Evolutionary conservation across 208 protist species (phyloP).

Genomic region (Leishmania braziliensis): DNA sequence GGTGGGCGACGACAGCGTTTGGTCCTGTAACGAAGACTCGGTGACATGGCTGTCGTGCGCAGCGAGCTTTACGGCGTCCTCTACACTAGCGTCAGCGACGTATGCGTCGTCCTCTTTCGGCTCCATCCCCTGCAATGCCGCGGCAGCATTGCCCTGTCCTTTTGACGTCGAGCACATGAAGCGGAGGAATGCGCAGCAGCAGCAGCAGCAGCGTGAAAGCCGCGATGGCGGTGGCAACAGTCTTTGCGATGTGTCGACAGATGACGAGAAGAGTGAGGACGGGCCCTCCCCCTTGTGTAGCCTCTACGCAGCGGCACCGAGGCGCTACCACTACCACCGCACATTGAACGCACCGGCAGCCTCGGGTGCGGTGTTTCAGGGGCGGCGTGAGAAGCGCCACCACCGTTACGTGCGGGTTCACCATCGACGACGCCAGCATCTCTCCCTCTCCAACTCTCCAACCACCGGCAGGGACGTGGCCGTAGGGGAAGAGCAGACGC

Average conservation of each 20-base stretch:
- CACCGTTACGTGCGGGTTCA: constrained; percentile 40
- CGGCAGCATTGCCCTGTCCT: not conserved
- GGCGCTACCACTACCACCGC: constrained; percentile 26
- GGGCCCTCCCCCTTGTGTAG: not conserved
- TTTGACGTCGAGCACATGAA: not conserved
- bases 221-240: not conserved
- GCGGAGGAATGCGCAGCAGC: not conserved
- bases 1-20: not conserved
- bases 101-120: constrained; percentile 32
- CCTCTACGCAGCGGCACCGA: constrained; percentile 29
- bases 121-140: not conserved
- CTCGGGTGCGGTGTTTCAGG: not conserved
- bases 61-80: constrained; percentile 27
- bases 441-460: not conserved
- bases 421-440: constrained; percentile 14
- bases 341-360: constrained; percentile 3
- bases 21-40: constrained; percentile 3
- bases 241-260: constrained; percentile 1
- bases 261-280: not conserved
- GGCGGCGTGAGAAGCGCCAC: constrained; percentile 22
- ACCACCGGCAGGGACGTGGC: not conserved
- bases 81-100: constrained; percentile 18
- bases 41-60: constrained; percentile 34
- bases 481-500: not conserved
- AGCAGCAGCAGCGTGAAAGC: not conserved